A percentile compares a stretch with the other conserved stretches of the same genome.
These are phyloP conservation scores for Xylaria sp. DNA, from an alignment of 2,329 filamentous ascomycete species.

Conservation along the genomic window DNA sequence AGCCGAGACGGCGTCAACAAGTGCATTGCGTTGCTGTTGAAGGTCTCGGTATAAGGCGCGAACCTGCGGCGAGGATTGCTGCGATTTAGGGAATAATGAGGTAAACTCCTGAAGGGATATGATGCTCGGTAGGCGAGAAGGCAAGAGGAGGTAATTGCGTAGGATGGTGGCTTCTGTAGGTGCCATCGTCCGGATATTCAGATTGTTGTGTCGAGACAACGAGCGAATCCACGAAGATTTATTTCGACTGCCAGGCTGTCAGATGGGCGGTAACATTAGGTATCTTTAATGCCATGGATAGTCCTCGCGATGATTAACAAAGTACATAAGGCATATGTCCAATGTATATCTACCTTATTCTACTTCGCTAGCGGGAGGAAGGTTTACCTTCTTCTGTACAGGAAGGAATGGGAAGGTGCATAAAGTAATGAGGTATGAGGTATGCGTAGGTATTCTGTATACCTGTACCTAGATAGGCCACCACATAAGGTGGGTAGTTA, in stretches of 20 bases:
- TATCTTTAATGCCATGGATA: no score
- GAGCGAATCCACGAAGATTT: neutral
- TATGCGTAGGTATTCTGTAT: neutral
- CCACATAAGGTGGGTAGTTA: no score
- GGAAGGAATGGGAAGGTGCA: no score
- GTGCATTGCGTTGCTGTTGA: slow-evolving; percentile 75
- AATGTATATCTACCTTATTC: no score
- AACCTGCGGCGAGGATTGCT: slow-evolving; percentile 73
- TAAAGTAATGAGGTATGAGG: no score
- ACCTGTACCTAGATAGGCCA: neutral
- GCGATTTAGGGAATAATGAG: slow-evolving; percentile 75
- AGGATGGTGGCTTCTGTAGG: slow-evolving; percentile 80
- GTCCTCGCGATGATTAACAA: no score
- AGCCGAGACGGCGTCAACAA: slow-evolving; percentile 72
- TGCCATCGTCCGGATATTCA: slow-evolving; percentile 62
- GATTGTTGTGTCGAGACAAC: neutral
- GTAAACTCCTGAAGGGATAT: slow-evolving; percentile 80
- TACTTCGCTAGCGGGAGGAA: no score
- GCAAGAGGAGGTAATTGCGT: slow-evolving; percentile 79
- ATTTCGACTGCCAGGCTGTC: no score
- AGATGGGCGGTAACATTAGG: no score
- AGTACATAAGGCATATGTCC: no score
- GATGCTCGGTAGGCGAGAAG: slow-evolving; percentile 77
- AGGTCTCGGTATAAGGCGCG: slow-evolving; percentile 81
- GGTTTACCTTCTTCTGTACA: no score